Evolutionary conservation across 805 yeast species (phyloP).

Genomic region (Candida railenensis): DNA sequence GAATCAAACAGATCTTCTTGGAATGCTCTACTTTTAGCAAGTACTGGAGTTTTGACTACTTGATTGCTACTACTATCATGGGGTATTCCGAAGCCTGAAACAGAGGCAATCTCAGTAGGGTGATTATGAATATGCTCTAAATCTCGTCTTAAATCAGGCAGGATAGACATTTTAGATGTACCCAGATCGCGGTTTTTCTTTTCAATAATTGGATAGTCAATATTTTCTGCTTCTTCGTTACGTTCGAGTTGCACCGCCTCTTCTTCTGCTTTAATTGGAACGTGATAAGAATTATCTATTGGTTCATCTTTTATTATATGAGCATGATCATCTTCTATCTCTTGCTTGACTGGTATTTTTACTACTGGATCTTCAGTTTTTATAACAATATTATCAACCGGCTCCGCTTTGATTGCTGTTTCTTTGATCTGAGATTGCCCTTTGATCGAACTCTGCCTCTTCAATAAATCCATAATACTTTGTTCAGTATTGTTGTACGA

Average conservation of each 20-base stretch:
- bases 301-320: background rate
- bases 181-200: too few relatives aligned
- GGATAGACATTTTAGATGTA: background rate
- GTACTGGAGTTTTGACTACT: background rate
- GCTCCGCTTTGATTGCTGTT: background rate
- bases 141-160: constrained; percentile 1
- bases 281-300: background rate
- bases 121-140: constrained; percentile 2
- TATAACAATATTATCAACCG: background rate
- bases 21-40: background rate
- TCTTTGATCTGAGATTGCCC: background rate
- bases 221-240: too few relatives aligned
- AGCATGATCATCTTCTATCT: background rate
- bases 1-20: constrained; percentile 7
- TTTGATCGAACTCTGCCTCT: constrained; percentile 7
- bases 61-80: background rate
- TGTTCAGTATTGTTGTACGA: constrained; percentile 37
- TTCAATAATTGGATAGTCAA: too few relatives aligned
- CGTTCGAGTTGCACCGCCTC: too few relatives aligned
- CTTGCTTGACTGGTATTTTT: background rate
- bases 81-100: background rate
- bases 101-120: constrained; percentile 1
- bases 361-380: background rate
- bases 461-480: constrained; percentile 39
- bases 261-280: background rate